Evolutionary conservation across 1,139 yeast genomes (phyloP).

Genomic region (Nadsonia commutata): DNA sequence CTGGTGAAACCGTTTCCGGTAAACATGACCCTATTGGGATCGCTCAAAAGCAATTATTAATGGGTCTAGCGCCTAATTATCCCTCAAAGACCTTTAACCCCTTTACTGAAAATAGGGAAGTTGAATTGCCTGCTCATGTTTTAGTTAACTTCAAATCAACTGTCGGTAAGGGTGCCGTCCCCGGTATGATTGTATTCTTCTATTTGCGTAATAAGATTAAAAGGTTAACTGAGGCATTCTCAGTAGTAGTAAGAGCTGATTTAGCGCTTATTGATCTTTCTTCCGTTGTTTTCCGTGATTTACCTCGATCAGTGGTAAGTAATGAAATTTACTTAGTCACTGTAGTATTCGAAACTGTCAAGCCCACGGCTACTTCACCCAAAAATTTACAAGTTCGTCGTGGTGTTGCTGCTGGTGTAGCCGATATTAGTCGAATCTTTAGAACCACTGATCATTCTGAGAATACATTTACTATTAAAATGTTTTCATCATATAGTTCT

Average conservation of each 20-base stretch:
- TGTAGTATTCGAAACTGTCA: constrained; percentile 20
- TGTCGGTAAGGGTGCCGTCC: constrained; percentile 35
- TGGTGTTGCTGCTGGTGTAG: constrained; percentile 82
- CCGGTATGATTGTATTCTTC: constrained; percentile 59
- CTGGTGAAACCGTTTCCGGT: constrained; percentile 47
- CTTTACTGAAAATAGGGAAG: constrained; percentile 23
- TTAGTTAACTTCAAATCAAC: constrained; percentile 70
- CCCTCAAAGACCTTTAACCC: constrained; percentile 29
- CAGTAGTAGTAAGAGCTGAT: constrained; percentile 51
- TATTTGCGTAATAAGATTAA: constrained; percentile 52
- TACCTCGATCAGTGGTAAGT: constrained; percentile 43
- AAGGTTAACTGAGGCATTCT: constrained; percentile 68
- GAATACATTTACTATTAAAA: constrained; percentile 54
- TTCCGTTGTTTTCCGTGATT: constrained; percentile 66
- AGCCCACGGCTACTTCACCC: constrained; percentile 10
- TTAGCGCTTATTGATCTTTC: constrained; percentile 51
- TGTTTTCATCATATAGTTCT: constrained; percentile 54
- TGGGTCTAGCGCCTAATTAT: constrained; percentile 61
- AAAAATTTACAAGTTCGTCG: constrained; percentile 34
- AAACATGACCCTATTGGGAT: constrained; percentile 37
- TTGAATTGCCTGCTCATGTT: constrained; percentile 52
- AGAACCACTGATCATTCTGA: constrained; percentile 50
- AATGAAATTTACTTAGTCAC: constrained; percentile 21
- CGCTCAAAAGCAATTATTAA: constrained; percentile 53
- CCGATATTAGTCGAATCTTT: constrained; percentile 71